Evolutionary conservation across 306 rosid species (phyloP), one percentile per base, ranked within the genome.

Genomic region (Herpetospermum pedunculosum): DNA sequence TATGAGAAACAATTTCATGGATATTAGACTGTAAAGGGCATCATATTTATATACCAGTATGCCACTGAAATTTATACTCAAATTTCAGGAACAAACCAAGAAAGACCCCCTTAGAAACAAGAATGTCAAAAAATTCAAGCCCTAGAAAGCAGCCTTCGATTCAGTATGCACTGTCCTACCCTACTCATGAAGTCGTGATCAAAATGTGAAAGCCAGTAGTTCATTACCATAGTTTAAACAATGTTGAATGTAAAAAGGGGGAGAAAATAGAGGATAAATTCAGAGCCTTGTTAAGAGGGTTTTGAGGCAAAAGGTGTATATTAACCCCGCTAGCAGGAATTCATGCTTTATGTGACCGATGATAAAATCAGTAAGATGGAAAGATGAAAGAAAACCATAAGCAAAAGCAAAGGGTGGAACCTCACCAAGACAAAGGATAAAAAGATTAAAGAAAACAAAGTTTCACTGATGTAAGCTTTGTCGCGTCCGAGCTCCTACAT

Each of bases 401-500:
- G 32, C n/a, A 32, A 40, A 52, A 25, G 32, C 15, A 74, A 18
- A 35, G 72, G 18, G 25, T 41, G 58, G 46, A 64, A 57, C 72
- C 89, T 76, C 82, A 92, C 97, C 89, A 88, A 67, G 70, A 79
- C 77, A 77, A 90, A 93, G 71, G 98, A 90, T 35, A 80, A 21
- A 73, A 93, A 93, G 75, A 90, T 84, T 23, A 74, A 37, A 37
- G 90, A 0, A 37, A 93, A 93, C 48, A 93, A 59, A 58, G 87
- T 81, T 83, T 93, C 98, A 26, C 98, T 90, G 41, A 90, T 76
- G 80, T 89, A 87, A 71, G 81, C 89, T 77, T 77, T 93, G 29
- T 84, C 94, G 70, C 50, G 84, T 47, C 98, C 97, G 28, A 93
- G 93, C 75, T 93, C 98, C 98, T 75, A 40, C 16, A 40, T 43